Evolutionary conservation across 2,329 filamentous ascomycete genomes (phyloP).

Genomic region (Fusarium napiforme): DNA sequence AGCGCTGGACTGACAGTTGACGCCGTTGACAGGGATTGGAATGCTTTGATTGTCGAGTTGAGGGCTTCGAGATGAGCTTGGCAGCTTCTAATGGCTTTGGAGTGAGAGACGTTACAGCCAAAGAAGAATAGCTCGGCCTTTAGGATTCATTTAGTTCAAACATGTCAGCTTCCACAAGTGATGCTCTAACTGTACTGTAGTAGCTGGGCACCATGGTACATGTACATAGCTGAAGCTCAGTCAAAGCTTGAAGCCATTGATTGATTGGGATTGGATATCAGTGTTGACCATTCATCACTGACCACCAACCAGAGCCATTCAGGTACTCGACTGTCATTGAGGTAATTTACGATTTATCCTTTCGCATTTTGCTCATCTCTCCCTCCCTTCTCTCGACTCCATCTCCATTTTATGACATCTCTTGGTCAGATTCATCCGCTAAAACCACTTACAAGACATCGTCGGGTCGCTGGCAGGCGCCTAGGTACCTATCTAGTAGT

Average conservation of each 20-base stretch:
- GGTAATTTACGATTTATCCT: neutral
- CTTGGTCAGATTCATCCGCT: neutral
- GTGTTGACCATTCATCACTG: neutral
- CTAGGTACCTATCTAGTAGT: neutral
- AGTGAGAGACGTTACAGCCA: neutral
- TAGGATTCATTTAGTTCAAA: neutral
- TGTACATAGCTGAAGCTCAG: constrained; percentile 9
- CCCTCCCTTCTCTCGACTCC: neutral
- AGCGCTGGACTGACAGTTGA: constrained; percentile 14
- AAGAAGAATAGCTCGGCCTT: neutral
- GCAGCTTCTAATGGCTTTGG: constrained; percentile 1
- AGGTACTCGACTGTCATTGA: neutral
- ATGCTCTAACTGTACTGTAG: neutral
- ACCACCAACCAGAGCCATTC: neutral
- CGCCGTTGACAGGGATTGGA: constrained; percentile 1
- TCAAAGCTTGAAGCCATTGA: constrained; percentile 23
- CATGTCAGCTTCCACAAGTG: neutral
- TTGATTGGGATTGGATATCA: constrained; percentile 21
- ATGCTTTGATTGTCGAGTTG: neutral
- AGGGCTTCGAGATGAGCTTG: constrained; percentile 17
- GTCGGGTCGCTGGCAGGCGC: constrained; percentile 19
- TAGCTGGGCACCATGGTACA: neutral
- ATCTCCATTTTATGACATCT: neutral
- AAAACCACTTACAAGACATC: constrained; percentile 18
- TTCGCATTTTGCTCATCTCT: neutral